Percentiles rank a stretch among this genome's conserved stretches.
Conservation (phyloP, 495 filamentous ascomycete species). For the Penicillium canescens region DNA sequence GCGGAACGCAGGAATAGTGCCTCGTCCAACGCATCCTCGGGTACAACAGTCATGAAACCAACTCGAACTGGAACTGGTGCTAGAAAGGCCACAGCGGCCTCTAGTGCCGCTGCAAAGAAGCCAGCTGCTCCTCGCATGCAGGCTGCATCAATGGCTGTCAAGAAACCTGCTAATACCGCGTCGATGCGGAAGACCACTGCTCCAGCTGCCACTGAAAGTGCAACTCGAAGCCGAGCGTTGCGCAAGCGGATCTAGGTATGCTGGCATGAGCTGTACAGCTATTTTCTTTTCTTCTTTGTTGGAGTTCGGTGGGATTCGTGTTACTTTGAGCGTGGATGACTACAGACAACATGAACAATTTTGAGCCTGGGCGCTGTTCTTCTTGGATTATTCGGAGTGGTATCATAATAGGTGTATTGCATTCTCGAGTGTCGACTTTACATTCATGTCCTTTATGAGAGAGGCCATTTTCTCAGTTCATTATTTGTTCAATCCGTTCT, state of each 20-base stretch:
- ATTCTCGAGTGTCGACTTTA: background rate
- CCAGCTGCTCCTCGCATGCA: constrained; percentile 38
- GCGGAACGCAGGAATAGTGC: constrained; percentile 44
- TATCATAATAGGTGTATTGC: constrained; percentile 6
- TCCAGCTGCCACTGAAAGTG: constrained; percentile 30
- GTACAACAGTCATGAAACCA: constrained; percentile 61
- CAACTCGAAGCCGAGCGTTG: constrained; percentile 42
- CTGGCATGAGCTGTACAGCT: background rate
- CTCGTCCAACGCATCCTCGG: constrained; percentile 47
- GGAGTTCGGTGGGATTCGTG: constrained; percentile 2
- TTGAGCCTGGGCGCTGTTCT: constrained; percentile 1
- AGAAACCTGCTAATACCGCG: constrained; percentile 32
- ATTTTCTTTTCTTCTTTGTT: background rate
- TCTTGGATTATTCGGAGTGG: background rate
- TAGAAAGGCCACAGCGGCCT: constrained; percentile 49
- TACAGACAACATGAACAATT: constrained; percentile 5
- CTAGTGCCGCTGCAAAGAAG: constrained; percentile 46
- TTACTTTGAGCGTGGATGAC: constrained; percentile 4
- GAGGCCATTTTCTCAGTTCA: background rate
- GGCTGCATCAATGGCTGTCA: constrained; percentile 37
- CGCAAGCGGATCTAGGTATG: constrained; percentile 44
- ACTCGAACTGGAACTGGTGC: constrained; percentile 46
- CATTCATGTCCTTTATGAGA: background rate
- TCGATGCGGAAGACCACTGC: constrained; percentile 38
- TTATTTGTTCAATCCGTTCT: too few species aligned